These are phyloP conservation scores for Heritiera fomes DNA, from an alignment of 345 rosid genomes.

Conservation along the genomic window DNA sequence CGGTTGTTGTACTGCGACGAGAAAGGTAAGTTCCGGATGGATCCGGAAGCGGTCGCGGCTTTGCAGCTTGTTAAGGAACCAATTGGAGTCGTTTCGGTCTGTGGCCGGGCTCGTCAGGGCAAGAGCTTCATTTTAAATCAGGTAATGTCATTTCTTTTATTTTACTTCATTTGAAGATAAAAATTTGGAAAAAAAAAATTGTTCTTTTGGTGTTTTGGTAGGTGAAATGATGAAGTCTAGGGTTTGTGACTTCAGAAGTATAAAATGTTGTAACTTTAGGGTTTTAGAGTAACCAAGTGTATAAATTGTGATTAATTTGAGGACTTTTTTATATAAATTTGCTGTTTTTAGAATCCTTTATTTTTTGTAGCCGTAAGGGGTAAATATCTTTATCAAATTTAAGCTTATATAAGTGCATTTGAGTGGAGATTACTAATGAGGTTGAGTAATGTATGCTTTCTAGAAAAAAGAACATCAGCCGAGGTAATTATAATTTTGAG, in stretches of 20 bases:
- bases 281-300: slow-evolving; percentile 4
- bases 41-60: slow-evolving; percentile 95
- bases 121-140: slow-evolving; percentile 94
- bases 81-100: slow-evolving; percentile 93
- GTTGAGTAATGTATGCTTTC: not conserved
- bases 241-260: slow-evolving; percentile 22
- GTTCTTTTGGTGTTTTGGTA: slow-evolving; percentile 13
- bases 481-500: not conserved
- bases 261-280: slow-evolving; percentile 7
- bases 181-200: not conserved
- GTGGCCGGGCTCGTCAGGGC: slow-evolving; percentile 99
- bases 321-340: not conserved
- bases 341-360: not conserved
- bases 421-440: not conserved
- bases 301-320: slow-evolving; percentile 12
- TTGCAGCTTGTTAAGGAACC: slow-evolving; percentile 96
- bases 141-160: slow-evolving; percentile 37
- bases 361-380: slow-evolving; percentile 4
- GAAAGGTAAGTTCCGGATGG: slow-evolving; percentile 96
- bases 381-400: not conserved
- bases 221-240: slow-evolving; percentile 24
- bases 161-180: not conserved
- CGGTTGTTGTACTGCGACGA: slow-evolving; percentile 87
- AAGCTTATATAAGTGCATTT: not conserved
- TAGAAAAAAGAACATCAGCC: not conserved